Evolutionary conservation across 306 rosid species (phyloP).

Genomic region (Luffa acutangula): DNA sequence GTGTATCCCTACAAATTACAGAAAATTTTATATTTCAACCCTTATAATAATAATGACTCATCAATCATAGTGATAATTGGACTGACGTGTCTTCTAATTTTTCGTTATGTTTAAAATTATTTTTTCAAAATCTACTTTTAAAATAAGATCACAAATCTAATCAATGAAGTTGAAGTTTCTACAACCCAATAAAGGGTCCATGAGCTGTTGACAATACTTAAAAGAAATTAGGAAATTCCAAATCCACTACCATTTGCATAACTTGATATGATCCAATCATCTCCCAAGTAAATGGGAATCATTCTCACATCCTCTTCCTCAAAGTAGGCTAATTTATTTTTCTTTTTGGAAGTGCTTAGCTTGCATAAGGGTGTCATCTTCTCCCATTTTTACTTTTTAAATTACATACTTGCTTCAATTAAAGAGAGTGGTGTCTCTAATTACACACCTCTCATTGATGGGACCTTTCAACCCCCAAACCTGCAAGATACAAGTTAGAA

Average conservation of each 20-base stretch:
- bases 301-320: not conserved
- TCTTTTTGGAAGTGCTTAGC: not conserved
- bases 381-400: not conserved
- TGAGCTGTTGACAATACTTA: not conserved
- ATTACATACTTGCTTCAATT: not conserved
- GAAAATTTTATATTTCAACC: too few relatives aligned
- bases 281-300: not conserved
- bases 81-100: too few relatives aligned
- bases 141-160: not conserved
- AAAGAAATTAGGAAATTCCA: not conserved
- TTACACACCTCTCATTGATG: not conserved
- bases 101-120: too few relatives aligned
- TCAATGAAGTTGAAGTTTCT: not conserved
- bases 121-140: too few relatives aligned
- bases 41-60: too few relatives aligned
- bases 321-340: not conserved
- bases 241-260: constrained; percentile 1
- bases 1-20: too few relatives aligned
- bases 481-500: too few relatives aligned
- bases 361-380: not conserved
- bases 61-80: too few relatives aligned
- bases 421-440: not conserved
- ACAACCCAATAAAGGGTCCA: not conserved
- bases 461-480: too few relatives aligned
- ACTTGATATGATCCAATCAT: not conserved